Evolutionary conservation across 345 rosid species (phyloP), one percentile per base, ranked within the genome.

Genomic region (Rubroshorea leprosula): DNA sequence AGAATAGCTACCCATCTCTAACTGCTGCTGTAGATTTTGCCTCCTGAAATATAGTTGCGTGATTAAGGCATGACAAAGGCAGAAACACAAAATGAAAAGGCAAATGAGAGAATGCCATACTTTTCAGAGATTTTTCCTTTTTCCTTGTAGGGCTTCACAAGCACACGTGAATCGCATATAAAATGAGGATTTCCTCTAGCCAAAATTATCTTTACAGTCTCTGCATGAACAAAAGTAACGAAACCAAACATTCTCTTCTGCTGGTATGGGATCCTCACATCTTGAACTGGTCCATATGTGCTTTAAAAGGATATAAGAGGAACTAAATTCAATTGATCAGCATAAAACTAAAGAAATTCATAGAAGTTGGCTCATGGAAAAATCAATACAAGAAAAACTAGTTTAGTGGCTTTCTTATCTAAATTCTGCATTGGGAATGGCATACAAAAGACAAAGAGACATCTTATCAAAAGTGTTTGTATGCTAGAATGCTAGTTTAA

Each of bases 181-280:
- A 83, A 87, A 73, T 94, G 99, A 61, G 97, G 96, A 62, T 93
- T 94, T 43, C 99, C 96, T 68, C 85, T 74, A 4, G 88, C 77
- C 78, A 90, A 72, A 68, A 94, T 84, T 66, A 74, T 83, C 72
- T 79, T 90, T 70, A 85, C 97, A 16, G 95, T 94, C 68, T 85
- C 96, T 17, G 95, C 72, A 58, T 63, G 82, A 61, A 83, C 76
- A 60, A 94, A 94, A 14, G 97, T 87, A 49, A 94, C 97, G 69
- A 93, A 93, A 29, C 97, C 99, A 79, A 87, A 93, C 99, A 93
- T 90, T 57, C 99, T 81, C 77, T 90, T 93, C 76, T 83, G 89
- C 83, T 93, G 99, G 68, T 85, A 87, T 1, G 97, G 99, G 67
- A 93, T 93, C 83, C 99, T 85, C 60, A 93, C 99, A 78, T 93